Base-by-base conservation (phyloP, 2,329 filamentous ascomycete species). In the Colletotrichum siamense region DNA sequence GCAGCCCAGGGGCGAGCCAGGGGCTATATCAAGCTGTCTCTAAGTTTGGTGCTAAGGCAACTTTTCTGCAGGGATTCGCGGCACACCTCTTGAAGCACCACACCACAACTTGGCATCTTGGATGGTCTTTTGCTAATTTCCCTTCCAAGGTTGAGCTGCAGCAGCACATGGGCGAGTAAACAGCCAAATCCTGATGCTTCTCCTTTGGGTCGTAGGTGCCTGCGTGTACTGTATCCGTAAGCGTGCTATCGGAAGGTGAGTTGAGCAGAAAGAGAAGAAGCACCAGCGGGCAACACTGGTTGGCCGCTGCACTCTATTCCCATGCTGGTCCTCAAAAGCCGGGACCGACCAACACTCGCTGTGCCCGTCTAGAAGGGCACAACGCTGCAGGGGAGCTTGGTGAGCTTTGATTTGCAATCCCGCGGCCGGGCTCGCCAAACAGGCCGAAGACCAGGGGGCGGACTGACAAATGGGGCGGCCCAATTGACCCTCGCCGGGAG, bases 61-160 rank as follows among this genome's bases (percentile, higher is more conserved):
- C 18, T 59, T 55, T 44, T 61, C 57, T 76, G 73, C 73, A 76
- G 73, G 73, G 73, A 65, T 76, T 67, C 24, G 70, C 64, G 73
- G 73, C 57, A 65, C 70, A 73, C 73, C 70, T 73, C 73, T 61
- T 73, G 70, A 69, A 73, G 70, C 70, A 76, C 70, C 64, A 32
- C 70, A 76, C 70, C 34, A 69, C 64, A 26, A 36, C 70, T 69
- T 76, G 70, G 73, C 73, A 75, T 65, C 73, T 73, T 76, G 73
- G 70, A 73, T 69, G 64, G 73, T 65, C 70, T 76, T 73, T 73
- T 69, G 73, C 36, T 76, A 76, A 76, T 76, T 76, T 73, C 73
- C 73, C 70, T 73, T 76, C 70, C 73, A 73, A 76, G 73, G 73
- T 76, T 61, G 64, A 65, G 70, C 72, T 73, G 73, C 73, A 76